These are phyloP conservation scores for Claviceps sp. DNA, from an alignment of 2,329 filamentous ascomycete species.

Conservation along the genomic window DNA sequence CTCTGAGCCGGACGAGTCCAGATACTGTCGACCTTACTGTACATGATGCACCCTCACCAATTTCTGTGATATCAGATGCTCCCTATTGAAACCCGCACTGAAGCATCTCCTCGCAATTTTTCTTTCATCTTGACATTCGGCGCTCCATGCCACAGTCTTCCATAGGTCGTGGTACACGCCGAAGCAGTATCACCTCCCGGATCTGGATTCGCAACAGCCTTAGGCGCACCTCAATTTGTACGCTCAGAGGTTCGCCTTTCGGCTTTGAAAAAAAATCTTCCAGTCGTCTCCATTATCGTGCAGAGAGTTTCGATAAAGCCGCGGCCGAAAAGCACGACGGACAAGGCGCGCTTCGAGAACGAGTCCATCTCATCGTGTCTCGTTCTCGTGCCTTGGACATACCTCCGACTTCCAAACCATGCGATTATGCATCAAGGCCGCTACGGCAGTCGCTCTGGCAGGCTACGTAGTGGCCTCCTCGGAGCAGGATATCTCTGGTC, in stretches of 20 bases:
- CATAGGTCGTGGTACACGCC: neutral
- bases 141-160: neutral
- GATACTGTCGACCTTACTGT: neutral
- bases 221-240: no score
- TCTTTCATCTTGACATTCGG: neutral
- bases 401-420: neutral
- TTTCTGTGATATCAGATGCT: neutral
- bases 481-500: neutral
- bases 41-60: neutral
- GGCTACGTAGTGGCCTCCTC: neutral
- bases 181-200: neutral
- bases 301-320: neutral
- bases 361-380: neutral
- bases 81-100: neutral
- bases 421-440: neutral
- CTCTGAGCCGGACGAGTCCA: neutral
- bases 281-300: no score
- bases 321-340: no score
- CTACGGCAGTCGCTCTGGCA: conserved; percentile 1
- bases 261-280: no score
- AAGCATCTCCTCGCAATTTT: neutral
- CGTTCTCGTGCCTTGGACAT: neutral
- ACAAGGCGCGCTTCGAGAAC: neutral
- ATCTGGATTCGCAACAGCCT: neutral
- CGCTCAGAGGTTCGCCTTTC: neutral